Conservation (phyloP, 257 asterid species). For the Cynanchum wilfordii region DNA sequence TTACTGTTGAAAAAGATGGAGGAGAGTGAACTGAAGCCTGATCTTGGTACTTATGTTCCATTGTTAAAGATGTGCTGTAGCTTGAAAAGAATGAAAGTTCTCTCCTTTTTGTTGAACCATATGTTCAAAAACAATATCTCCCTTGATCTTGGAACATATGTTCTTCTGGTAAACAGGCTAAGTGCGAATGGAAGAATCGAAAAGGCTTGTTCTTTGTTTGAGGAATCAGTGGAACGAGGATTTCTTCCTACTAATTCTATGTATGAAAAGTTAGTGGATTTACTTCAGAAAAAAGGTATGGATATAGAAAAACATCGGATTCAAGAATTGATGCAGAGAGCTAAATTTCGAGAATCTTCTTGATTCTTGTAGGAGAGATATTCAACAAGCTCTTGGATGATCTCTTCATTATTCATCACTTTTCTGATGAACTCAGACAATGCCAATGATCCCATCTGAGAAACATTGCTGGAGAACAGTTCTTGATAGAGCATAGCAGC, state of each 20-base stretch:
- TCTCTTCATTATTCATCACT: neutral
- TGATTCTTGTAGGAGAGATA: conserved; percentile 4
- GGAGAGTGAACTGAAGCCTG: conserved; percentile 56
- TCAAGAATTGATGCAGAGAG: conserved; percentile 47
- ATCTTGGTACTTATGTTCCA: conserved; percentile 57
- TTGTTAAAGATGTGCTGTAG: conserved; percentile 85
- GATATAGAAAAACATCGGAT: conserved; percentile 36
- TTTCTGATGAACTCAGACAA: neutral
- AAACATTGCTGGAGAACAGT: neutral
- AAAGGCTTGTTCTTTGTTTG: conserved; percentile 58
- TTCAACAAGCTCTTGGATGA: conserved; percentile 12
- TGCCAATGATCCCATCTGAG: neutral
- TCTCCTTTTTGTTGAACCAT: conserved; percentile 63
- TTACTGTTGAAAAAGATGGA: conserved; percentile 61
- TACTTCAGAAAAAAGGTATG: conserved; percentile 53
- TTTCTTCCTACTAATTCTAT: conserved; percentile 53
- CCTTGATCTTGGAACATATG: conserved; percentile 63
- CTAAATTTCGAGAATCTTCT: conserved; percentile 25
- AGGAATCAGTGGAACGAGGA: conserved; percentile 61
- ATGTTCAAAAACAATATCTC: conserved; percentile 70
- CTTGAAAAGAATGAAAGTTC: conserved; percentile 72
- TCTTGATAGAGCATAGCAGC: neutral
- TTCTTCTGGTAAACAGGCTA: conserved; percentile 55
- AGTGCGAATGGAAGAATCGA: conserved; percentile 44
- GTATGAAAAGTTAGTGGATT: conserved; percentile 35